Conservation (phyloP, 202 grass and related monocot species). For the Schoenoplectus triqueter region DNA sequence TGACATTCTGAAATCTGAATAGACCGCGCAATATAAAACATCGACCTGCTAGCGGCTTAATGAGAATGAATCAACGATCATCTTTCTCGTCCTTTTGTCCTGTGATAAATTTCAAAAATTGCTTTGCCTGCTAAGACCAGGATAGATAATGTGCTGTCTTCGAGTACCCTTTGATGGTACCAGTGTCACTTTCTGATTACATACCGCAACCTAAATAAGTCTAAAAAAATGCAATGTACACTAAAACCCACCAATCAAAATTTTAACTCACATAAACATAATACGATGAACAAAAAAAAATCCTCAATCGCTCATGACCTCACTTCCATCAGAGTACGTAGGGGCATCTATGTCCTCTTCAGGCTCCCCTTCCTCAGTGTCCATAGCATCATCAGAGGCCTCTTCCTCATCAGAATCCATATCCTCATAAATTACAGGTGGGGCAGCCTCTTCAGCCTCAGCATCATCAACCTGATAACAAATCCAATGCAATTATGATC, state of each 20-base stretch:
- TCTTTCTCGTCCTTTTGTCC: background rate
- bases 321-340: conserved; percentile 69
- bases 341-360: conserved; percentile 60
- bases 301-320: conserved; percentile 60
- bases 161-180: background rate
- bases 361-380: conserved; percentile 58
- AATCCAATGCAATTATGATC: conserved; percentile 34
- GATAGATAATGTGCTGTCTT: background rate
- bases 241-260: conserved; percentile 10
- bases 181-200: background rate
- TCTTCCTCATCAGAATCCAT: conserved; percentile 74
- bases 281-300: background rate
- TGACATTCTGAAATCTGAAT: too few relatives aligned
- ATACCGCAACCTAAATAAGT: background rate
- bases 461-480: conserved; percentile 58
- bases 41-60: background rate
- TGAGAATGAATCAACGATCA: background rate
- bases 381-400: conserved; percentile 71
- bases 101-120: background rate
- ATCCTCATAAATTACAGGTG: conserved; percentile 73
- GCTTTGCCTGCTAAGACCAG: background rate
- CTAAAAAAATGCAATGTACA: background rate
- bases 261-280: background rate
- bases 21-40: background rate
- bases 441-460: conserved; percentile 53